Evolutionary conservation across 352 stramenopile genomes (phyloP), one percentile per base, ranked within the genome.

Genomic region (Thraustotheca clavata): DNA sequence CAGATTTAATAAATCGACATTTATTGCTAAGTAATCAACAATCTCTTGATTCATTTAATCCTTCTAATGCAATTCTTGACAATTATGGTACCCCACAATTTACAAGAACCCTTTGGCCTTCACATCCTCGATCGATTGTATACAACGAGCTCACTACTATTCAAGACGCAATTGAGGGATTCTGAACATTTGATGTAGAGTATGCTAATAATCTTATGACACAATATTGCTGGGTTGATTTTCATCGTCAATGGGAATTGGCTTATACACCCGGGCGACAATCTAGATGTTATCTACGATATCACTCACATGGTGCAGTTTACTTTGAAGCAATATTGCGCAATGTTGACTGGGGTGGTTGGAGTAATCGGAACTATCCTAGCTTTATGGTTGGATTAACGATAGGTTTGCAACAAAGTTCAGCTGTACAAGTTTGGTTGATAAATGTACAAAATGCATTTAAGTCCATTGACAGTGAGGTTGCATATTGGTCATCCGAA

Each of bases 201-300:
- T 52, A 52, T 31, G 43, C 34, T 11, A 35, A 35, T 9, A 24
- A 9, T 7, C 7, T 52, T 2, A 11, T 52, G 2, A 52, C 43
- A 31, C n/a, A 34, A 31, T 60, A 60, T 24, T 60, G 31, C 33
- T 60, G 31, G 24, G 50, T 29, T 2, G 50, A 60, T 38, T 60
- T 60, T 60, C 34, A 60, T 3, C 43, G 48, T 34, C 27, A 26
- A 7, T 60, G 18, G n/a, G 16, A 40, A 9, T 3, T 60, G 1
- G 50, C 50, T 24, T 38, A 60, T 22, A 60, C 50, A 4, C 22
- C 50, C 3, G 50, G 34, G 1, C 50, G 50, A 6, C 50, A 60
- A 46, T 34, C 27, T 1, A 34, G 50, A 1, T 60, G 50, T n/a
- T n/a, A 38, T 12, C 3, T 0, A 8, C n/a, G n/a, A 1, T 6